Evolutionary conservation across 305 asterid species (phyloP).

Genomic region (Andrographis paniculata): DNA sequence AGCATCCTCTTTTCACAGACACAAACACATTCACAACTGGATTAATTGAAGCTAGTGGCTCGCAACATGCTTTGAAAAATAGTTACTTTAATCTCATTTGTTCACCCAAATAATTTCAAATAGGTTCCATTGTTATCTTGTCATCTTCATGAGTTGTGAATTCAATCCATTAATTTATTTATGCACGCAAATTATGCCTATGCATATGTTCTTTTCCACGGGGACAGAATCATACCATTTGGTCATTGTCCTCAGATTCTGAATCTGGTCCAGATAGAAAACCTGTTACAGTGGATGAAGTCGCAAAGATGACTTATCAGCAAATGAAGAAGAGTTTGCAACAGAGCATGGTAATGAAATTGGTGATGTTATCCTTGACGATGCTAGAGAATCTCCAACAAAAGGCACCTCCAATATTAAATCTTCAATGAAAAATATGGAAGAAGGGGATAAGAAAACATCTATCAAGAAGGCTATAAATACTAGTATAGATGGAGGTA

Average conservation of each 20-base stretch:
- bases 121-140: too few relatives aligned
- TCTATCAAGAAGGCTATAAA: slow-evolving; percentile 21
- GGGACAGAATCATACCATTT: slow-evolving; percentile 36
- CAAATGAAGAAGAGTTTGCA: slow-evolving; percentile 18
- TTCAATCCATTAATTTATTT: not conserved
- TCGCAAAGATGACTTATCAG: slow-evolving; percentile 18
- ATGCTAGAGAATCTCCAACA: slow-evolving; percentile 23
- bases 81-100: too few relatives aligned
- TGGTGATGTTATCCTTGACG: slow-evolving; percentile 24
- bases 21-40: not conserved
- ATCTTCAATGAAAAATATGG: slow-evolving; percentile 33
- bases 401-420: slow-evolving; percentile 24
- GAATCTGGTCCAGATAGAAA: slow-evolving; percentile 42
- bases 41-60: not conserved
- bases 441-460: slow-evolving; percentile 28
- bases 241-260: slow-evolving; percentile 65
- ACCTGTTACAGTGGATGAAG: slow-evolving; percentile 22
- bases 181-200: slow-evolving; percentile 5
- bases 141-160: too few relatives aligned
- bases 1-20: slow-evolving; percentile 8
- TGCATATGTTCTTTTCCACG: slow-evolving; percentile 25
- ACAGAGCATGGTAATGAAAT: slow-evolving; percentile 18
- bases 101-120: too few relatives aligned
- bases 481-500: slow-evolving; percentile 30
- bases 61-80: too few relatives aligned